These are phyloP conservation scores for Citrus maxima DNA, from an alignment of 345 rosid genomes.

Conservation along the genomic window DNA sequence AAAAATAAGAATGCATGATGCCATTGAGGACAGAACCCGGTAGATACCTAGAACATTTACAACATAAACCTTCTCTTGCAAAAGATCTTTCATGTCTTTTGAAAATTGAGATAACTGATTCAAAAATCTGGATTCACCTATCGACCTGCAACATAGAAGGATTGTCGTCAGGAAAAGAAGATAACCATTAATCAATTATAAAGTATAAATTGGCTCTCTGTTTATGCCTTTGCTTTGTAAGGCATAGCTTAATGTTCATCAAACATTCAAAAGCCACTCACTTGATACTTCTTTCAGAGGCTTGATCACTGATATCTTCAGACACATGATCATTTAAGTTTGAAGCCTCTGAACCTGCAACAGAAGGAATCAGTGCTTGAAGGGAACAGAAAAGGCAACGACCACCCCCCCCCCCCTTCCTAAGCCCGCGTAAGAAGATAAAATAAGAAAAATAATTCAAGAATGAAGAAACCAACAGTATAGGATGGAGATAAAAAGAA, in stretches of 20 bases:
- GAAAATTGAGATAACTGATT: slow-evolving; percentile 51
- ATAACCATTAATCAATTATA: not conserved
- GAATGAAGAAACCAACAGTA: not conserved
- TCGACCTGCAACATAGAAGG: slow-evolving; percentile 36
- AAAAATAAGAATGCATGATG: not conserved
- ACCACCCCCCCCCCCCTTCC: too few species aligned
- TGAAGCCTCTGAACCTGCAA: slow-evolving; percentile 15
- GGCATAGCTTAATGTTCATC: not conserved
- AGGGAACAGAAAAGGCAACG: not conserved
- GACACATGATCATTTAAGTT: not conserved
- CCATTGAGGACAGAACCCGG: not conserved
- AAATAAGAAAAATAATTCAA: not conserved
- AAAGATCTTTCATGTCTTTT: slow-evolving; percentile 73
- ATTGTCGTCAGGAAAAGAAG: not conserved
- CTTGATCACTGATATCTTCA: slow-evolving; percentile 10
- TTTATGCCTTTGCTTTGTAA: not conserved
- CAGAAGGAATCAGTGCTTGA: not conserved
- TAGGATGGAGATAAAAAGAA: not conserved
- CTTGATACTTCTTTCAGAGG: slow-evolving; percentile 21
- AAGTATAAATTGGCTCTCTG: not conserved
- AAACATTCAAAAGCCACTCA: slow-evolving; percentile 20
- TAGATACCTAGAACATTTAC: slow-evolving; percentile 79
- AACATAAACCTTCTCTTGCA: slow-evolving; percentile 62
- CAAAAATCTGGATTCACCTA: slow-evolving; percentile 19
- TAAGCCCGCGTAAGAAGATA: not conserved